phyloP scores from a whole-genome alignment of 2,329 filamentous ascomycete species.

The Cladosporium colombiae region DNA sequence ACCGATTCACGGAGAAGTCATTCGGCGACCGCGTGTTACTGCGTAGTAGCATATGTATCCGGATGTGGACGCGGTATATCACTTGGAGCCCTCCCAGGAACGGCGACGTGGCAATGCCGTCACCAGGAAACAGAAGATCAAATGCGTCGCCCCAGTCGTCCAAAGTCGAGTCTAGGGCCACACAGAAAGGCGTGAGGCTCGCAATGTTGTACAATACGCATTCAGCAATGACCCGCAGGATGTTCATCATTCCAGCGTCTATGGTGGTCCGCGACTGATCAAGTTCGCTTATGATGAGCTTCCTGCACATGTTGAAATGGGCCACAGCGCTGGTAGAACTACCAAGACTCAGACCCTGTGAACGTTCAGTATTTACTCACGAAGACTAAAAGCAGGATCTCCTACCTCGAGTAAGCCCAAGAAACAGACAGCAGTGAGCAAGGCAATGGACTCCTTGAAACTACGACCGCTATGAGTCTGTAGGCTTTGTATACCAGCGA shows the following conservation, averaged over 20 bases:
- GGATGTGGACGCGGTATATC: slow-evolving; percentile 23
- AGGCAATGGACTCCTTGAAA: neutral
- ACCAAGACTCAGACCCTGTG: slow-evolving; percentile 24
- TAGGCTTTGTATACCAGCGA: slow-evolving; percentile 14
- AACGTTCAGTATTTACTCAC: neutral
- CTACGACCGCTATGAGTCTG: neutral
- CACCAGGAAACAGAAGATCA: slow-evolving; percentile 2
- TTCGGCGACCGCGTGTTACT: neutral
- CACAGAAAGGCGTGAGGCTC: slow-evolving; percentile 16
- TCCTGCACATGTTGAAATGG: slow-evolving; percentile 26
- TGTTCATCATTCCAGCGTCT: slow-evolving; percentile 17
- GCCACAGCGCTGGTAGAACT: slow-evolving; percentile 22
- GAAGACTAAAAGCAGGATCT: neutral
- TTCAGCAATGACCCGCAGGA: slow-evolving; percentile 25
- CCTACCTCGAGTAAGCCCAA: slow-evolving; percentile 1
- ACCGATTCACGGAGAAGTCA: neutral
- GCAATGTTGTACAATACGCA: slow-evolving; percentile 25
- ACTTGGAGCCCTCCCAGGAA: slow-evolving; percentile 24
- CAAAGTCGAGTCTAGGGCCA: neutral
- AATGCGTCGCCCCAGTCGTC: slow-evolving; percentile 21
- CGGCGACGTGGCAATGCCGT: slow-evolving; percentile 21
- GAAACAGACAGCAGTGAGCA: neutral
- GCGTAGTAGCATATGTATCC: slow-evolving; percentile 20
- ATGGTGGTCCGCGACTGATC: too few relatives aligned
- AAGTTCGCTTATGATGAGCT: too few relatives aligned